Evolutionary conservation across 192 early-diverging fungal genomes (phyloP).

Genomic region (Linnemannia schmuckeri): DNA sequence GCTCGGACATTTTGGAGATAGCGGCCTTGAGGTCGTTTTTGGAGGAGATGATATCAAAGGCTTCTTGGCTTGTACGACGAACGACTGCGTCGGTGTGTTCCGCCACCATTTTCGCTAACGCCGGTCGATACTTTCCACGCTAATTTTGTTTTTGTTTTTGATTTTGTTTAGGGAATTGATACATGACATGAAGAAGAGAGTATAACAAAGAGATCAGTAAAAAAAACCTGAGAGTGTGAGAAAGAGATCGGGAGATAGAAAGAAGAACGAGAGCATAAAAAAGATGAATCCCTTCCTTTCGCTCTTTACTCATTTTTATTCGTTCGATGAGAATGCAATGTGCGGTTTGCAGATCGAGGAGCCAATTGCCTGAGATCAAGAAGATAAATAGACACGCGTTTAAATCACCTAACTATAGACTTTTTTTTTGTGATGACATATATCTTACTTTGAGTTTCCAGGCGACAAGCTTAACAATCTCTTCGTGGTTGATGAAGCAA

Average conservation of each 20-base stretch:
- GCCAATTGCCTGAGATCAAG: too few relatives aligned
- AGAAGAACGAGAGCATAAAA: too few relatives aligned
- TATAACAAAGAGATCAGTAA: background rate
- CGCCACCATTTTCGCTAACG: conserved; percentile 28
- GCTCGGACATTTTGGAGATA: conserved; percentile 42
- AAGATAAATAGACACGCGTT: too few relatives aligned
- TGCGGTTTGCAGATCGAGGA: too few relatives aligned
- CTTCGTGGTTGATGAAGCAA: conserved; percentile 19
- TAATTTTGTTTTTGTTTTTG: background rate
- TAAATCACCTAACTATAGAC: background rate
- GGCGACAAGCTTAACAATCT: conserved; percentile 44
- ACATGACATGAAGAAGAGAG: background rate
- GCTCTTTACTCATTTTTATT: too few relatives aligned
- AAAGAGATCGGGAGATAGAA: too few relatives aligned
- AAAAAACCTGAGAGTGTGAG: background rate
- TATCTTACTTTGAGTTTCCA: conserved; percentile 50
- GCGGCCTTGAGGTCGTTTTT: conserved; percentile 20
- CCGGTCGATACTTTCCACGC: conserved; percentile 53
- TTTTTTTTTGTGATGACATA: too few relatives aligned
- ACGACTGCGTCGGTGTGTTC: conserved; percentile 30
- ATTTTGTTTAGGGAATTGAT: background rate
- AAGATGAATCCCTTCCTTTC: too few relatives aligned
- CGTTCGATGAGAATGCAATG: too few relatives aligned
- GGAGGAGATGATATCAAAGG: conserved; percentile 19
- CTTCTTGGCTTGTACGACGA: conserved; percentile 28